Percentiles rank a stretch among this genome's conserved stretches.
phyloP scores from a whole-genome alignment of 257 asterid species.

The Salvia rosmarinus region DNA sequence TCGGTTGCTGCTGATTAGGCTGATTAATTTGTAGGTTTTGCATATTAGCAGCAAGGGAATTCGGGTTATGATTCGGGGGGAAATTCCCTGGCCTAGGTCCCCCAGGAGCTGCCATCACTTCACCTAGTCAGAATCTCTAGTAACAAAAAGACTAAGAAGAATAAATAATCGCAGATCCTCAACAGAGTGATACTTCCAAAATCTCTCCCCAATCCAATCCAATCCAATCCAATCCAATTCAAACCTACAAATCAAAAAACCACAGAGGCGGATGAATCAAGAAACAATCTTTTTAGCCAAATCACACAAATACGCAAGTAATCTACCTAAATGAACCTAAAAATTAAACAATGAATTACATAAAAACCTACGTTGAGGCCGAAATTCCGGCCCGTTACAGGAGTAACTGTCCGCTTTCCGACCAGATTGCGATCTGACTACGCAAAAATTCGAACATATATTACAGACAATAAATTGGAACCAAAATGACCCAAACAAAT shows the following conservation, averaged over 20 bases:
- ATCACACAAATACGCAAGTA: slow-evolving; percentile 28
- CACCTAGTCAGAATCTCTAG: slow-evolving; percentile 36
- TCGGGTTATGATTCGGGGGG: slow-evolving; percentile 79
- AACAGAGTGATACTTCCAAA: slow-evolving; percentile 31
- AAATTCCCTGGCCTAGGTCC: slow-evolving; percentile 85
- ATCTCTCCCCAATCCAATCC: slow-evolving; percentile 36
- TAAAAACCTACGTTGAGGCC: slow-evolving; percentile 39
- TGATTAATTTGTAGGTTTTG: slow-evolving; percentile 77
- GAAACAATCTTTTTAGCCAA: slow-evolving; percentile 26
- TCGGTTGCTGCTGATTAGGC: slow-evolving; percentile 63
- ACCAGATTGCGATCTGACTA: slow-evolving; percentile 48
- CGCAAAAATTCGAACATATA: slow-evolving; percentile 9
- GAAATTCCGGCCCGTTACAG: slow-evolving; percentile 46
- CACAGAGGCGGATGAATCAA: slow-evolving; percentile 25
- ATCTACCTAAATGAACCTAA: not conserved
- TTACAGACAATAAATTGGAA: slow-evolving; percentile 11
- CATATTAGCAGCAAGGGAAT: slow-evolving; percentile 73
- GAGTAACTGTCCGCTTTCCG: slow-evolving; percentile 43
- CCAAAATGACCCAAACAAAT: slow-evolving; percentile 9
- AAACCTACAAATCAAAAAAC: slow-evolving; percentile 41
- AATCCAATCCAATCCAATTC: slow-evolving; percentile 49
- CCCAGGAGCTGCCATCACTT: slow-evolving; percentile 88
- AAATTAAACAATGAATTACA: slow-evolving; percentile 19
- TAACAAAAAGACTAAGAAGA: slow-evolving; percentile 11
- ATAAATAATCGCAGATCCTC: slow-evolving; percentile 31